Evolutionary conservation across 2,329 filamentous ascomycete genomes (phyloP).

Genomic region (Colletotrichum navitas): DNA sequence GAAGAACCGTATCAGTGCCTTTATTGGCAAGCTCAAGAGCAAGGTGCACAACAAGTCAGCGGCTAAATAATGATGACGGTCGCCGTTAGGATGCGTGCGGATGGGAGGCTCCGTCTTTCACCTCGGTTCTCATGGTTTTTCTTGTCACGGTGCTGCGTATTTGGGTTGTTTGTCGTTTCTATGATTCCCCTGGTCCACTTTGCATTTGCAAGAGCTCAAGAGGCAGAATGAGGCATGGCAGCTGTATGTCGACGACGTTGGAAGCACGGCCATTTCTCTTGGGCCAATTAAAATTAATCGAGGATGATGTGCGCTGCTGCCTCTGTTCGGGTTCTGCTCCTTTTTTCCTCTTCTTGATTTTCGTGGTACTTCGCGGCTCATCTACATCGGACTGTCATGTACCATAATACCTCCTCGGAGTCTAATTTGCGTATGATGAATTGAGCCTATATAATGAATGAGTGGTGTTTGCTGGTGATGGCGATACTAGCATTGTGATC

Average conservation of each 20-base stretch:
- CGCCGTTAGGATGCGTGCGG: slow-evolving; percentile 48
- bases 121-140: slow-evolving; percentile 53
- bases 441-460: slow-evolving; percentile 7
- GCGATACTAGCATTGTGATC: too few species aligned
- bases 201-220: slow-evolving; percentile 41
- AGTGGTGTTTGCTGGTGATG: background rate
- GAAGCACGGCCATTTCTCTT: slow-evolving; percentile 45
- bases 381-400: slow-evolving; percentile 40
- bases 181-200: slow-evolving; percentile 47
- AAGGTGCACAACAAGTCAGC: slow-evolving; percentile 53
- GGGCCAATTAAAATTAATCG: slow-evolving; percentile 47
- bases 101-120: slow-evolving; percentile 46
- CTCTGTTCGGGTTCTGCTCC: slow-evolving; percentile 23
- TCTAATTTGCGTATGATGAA: slow-evolving; percentile 40
- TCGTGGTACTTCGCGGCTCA: slow-evolving; percentile 31
- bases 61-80: slow-evolving; percentile 28
- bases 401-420: slow-evolving; percentile 40
- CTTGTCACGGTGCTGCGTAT: slow-evolving; percentile 51
- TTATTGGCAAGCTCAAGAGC: slow-evolving; percentile 70
- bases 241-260: slow-evolving; percentile 27
- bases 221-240: slow-evolving; percentile 41
- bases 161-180: slow-evolving; percentile 42
- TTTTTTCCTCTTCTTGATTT: background rate
- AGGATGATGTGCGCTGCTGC: slow-evolving; percentile 38
- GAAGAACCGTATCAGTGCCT: slow-evolving; percentile 73